Percentiles rank a stretch among this genome's conserved stretches.
phyloP scores from a whole-genome alignment of 2,329 filamentous ascomycete species.

The Bretziella fagacearum region DNA sequence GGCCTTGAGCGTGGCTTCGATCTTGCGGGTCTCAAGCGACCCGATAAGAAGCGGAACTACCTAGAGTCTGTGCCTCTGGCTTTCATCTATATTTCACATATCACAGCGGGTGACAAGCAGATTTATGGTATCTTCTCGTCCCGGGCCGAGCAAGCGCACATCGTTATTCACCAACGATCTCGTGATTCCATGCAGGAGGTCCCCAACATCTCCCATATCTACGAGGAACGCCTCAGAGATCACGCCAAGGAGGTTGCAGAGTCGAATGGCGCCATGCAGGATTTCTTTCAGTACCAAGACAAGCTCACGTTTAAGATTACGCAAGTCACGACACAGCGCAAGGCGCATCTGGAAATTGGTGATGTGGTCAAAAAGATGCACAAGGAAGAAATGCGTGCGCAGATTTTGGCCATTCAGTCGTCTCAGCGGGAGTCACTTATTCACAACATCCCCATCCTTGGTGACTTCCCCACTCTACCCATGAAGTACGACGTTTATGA shows the following conservation, averaged over 20 bases:
- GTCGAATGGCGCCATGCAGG: constrained; percentile 47
- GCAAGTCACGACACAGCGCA: constrained; percentile 76
- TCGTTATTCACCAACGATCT: constrained; percentile 72
- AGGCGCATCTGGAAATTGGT: constrained; percentile 72
- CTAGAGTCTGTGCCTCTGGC: constrained; percentile 56
- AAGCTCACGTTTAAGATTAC: constrained; percentile 70
- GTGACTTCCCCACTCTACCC: constrained; percentile 67
- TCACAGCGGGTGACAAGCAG: constrained; percentile 76
- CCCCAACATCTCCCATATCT: constrained; percentile 80
- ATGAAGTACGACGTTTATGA: constrained; percentile 71
- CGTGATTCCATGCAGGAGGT: constrained; percentile 65
- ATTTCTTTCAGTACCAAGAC: constrained; percentile 74
- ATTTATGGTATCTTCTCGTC: constrained; percentile 91
- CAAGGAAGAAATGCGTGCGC: constrained; percentile 64
- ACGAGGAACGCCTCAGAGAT: constrained; percentile 55
- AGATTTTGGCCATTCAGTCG: constrained; percentile 80
- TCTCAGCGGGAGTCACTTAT: constrained; percentile 64
- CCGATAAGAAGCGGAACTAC: constrained; percentile 49
- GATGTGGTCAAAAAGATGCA: constrained; percentile 82
- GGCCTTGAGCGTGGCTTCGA: constrained; percentile 92
- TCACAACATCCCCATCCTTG: constrained; percentile 69
- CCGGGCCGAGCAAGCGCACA: constrained; percentile 57
- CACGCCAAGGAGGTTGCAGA: constrained; percentile 49
- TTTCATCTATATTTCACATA: constrained; percentile 86
- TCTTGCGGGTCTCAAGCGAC: constrained; percentile 54